phyloP scores from a whole-genome alignment of 192 early-diverging fungal genomes.

The Entomortierella parvispora region DNA sequence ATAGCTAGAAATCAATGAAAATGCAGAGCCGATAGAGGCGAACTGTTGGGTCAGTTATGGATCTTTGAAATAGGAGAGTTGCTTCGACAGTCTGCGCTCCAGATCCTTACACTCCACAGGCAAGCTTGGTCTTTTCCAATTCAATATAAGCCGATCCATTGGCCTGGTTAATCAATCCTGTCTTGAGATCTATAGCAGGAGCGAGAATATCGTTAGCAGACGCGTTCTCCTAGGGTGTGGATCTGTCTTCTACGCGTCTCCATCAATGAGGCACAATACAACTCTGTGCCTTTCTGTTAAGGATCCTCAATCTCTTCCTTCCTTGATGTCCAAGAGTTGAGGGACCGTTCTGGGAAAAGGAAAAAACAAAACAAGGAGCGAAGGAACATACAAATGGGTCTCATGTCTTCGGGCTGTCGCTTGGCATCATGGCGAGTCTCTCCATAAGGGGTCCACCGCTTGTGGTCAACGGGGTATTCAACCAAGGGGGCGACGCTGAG shows the following conservation, averaged over 20 bases:
- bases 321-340: too few species aligned
- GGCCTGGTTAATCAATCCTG: slow-evolving; percentile 76
- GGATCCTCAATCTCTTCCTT: not conserved
- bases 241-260: not conserved
- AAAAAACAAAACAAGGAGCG: not conserved
- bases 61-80: too few species aligned
- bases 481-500: slow-evolving; percentile 59
- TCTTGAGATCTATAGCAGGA: slow-evolving; percentile 68
- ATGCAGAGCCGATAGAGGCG: not conserved
- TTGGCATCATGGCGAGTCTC: slow-evolving; percentile 57
- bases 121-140: slow-evolving; percentile 74
- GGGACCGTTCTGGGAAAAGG: not conserved
- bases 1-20: slow-evolving; percentile 58
- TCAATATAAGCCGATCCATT: slow-evolving; percentile 85
- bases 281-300: not conserved
- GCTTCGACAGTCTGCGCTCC: too few species aligned
- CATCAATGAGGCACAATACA: not conserved
- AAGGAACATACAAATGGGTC: slow-evolving; percentile 61
- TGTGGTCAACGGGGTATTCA: slow-evolving; percentile 45
- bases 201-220: too few species aligned
- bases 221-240: too few species aligned
- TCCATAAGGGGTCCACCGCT: slow-evolving; percentile 36
- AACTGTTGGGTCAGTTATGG: not conserved
- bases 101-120: slow-evolving; percentile 86
- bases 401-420: slow-evolving; percentile 59